phyloP scores from a whole-genome alignment of 257 asterid species.

The Coffea eugenioides region DNA sequence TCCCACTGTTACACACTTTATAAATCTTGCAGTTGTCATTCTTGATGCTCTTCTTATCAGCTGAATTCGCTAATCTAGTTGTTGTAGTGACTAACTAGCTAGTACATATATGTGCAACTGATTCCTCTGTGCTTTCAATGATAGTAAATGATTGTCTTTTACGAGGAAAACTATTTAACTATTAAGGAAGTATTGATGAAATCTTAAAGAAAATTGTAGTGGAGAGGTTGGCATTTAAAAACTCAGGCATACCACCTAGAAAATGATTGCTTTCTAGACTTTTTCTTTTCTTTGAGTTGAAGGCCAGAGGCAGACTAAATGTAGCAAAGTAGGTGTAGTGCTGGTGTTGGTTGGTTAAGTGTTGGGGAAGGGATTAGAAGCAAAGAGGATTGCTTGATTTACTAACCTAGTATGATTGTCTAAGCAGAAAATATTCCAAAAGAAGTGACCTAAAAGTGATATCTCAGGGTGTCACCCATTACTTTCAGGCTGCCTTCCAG shows the following conservation, averaged over 20 bases:
- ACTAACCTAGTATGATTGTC: constrained; percentile 33
- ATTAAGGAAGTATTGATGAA: background rate
- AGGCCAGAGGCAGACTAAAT: constrained; percentile 26
- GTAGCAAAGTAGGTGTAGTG: constrained; percentile 53
- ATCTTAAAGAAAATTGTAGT: constrained; percentile 14
- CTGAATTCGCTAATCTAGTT: background rate
- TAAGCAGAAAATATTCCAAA: background rate
- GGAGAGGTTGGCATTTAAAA: constrained; percentile 30
- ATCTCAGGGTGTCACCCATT: background rate
- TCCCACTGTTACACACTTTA: constrained; percentile 84
- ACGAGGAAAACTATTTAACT: background rate
- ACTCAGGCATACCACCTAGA: constrained; percentile 17
- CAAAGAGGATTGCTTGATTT: constrained; percentile 42
- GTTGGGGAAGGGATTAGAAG: constrained; percentile 41
- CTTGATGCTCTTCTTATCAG: background rate
- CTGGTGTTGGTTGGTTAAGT: constrained; percentile 50
- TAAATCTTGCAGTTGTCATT: constrained; percentile 63
- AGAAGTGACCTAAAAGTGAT: background rate
- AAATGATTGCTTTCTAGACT: constrained; percentile 34
- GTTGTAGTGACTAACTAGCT: no score
- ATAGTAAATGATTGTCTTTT: background rate
- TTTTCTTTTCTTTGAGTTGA: constrained; percentile 55
- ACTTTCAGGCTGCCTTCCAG: background rate
- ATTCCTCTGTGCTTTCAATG: background rate
- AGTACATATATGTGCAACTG: no score